A percentile compares a stretch with the other conserved stretches of the same genome.
Evolutionary conservation across 257 asterid genomes (phyloP).

Genomic region (Nicotiana sylvestris): DNA sequence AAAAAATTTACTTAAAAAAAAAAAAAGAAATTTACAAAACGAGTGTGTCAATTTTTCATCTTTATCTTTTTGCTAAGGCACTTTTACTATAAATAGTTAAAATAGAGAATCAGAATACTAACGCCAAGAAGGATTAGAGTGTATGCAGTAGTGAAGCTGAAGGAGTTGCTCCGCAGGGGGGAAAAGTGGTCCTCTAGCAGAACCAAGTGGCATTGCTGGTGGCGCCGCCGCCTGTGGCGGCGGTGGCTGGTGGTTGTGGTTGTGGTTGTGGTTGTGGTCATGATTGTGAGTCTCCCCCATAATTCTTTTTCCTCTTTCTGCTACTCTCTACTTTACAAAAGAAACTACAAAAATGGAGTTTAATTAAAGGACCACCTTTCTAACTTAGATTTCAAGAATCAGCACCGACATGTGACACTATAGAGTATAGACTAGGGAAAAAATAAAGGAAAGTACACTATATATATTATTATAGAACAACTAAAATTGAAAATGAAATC

Average conservation of each 20-base stretch:
- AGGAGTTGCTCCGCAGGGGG: constrained; percentile 92
- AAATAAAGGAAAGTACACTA: background rate
- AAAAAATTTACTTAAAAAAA: background rate
- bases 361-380: background rate
- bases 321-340: background rate
- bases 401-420: background rate
- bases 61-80: background rate
- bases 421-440: background rate
- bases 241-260: constrained; percentile 37
- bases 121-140: constrained; percentile 95
- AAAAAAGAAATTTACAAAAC: background rate
- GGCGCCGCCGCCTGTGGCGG: constrained; percentile 49
- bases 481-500: background rate
- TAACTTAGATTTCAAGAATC: background rate
- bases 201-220: constrained; percentile 62
- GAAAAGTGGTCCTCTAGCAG: constrained; percentile 73
- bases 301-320: constrained; percentile 1
- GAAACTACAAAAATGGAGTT: background rate
- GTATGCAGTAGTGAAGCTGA: constrained; percentile 97
- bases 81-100: background rate
- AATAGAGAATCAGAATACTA: constrained; percentile 17
- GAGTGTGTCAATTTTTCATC: background rate
- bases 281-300: constrained; percentile 79
- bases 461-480: background rate
- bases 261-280: constrained; percentile 22